Conservation (phyloP, 441 rosid species). For the Gossypium trilobum region DNA sequence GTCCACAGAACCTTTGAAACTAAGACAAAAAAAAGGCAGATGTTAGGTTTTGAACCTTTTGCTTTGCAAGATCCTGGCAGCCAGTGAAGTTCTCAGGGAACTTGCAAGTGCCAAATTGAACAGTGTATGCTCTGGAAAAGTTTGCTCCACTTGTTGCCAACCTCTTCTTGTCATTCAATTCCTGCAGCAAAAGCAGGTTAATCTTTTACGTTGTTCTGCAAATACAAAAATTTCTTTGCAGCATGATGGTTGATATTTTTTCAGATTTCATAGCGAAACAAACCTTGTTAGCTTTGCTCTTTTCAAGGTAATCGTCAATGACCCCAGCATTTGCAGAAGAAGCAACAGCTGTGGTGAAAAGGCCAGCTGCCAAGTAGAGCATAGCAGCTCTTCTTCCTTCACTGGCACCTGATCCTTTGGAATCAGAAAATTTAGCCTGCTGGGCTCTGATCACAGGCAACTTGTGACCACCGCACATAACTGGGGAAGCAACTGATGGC, state of each 20-base stretch:
- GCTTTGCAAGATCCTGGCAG: constrained; percentile 97
- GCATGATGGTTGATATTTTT: background rate
- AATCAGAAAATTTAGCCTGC: constrained; percentile 26
- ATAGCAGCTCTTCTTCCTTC: constrained; percentile 73
- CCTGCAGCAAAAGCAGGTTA: constrained; percentile 31
- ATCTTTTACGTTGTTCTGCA: background rate
- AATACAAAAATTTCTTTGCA: background rate
- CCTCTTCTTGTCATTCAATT: constrained; percentile 87
- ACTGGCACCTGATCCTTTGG: constrained; percentile 19
- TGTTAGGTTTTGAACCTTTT: constrained; percentile 41
- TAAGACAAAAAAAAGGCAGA: too few species aligned
- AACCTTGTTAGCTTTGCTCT: constrained; percentile 90
- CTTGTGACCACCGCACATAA: constrained; percentile 30
- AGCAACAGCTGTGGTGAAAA: constrained; percentile 52
- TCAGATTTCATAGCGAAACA: constrained; percentile 1
- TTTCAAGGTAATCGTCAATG: constrained; percentile 85
- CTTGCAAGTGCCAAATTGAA: constrained; percentile 79
- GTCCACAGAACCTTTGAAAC: background rate
- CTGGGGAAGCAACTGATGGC: constrained; percentile 30
- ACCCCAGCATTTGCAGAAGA: constrained; percentile 73
- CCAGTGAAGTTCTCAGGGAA: constrained; percentile 98
- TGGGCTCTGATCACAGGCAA: constrained; percentile 61
- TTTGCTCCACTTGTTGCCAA: constrained; percentile 92
- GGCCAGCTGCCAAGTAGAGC: constrained; percentile 55
- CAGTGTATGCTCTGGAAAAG: constrained; percentile 90